Percentiles rank a stretch among this genome's conserved stretches.
These are phyloP conservation scores for Peziza echinospora DNA, from an alignment of 495 filamentous ascomycete species.

Conservation along the genomic window DNA sequence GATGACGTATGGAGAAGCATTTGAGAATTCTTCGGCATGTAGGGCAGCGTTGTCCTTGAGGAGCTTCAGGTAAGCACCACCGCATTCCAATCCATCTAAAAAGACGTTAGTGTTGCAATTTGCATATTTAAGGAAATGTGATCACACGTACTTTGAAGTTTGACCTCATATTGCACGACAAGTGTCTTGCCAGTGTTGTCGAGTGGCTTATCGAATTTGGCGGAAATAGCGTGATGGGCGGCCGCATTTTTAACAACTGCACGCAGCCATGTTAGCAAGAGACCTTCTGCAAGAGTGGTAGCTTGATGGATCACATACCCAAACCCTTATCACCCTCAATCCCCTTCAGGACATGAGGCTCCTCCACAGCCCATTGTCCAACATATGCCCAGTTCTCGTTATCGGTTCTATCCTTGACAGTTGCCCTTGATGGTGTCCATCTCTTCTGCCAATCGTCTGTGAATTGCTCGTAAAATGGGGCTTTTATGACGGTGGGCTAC, in stretches of 20 bases:
- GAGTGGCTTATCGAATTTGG: slow-evolving; percentile 92
- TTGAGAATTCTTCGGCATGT: slow-evolving; percentile 93
- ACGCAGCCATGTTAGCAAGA: slow-evolving; percentile 6
- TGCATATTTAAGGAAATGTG: slow-evolving; percentile 14
- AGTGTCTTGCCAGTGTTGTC: slow-evolving; percentile 92
- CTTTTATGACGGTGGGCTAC: slow-evolving; percentile 71
- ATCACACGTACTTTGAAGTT: slow-evolving; percentile 77
- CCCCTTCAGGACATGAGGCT: slow-evolving; percentile 77
- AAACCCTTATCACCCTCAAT: slow-evolving; percentile 93
- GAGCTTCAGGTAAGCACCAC: slow-evolving; percentile 98
- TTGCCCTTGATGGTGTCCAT: slow-evolving; percentile 87
- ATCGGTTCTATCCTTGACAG: slow-evolving; percentile 45
- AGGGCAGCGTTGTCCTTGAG: slow-evolving; percentile 94
- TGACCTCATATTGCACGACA: slow-evolving; percentile 98
- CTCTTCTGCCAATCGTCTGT: slow-evolving; percentile 78
- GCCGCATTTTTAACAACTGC: slow-evolving; percentile 80
- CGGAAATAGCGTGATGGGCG: slow-evolving; percentile 97
- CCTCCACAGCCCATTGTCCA: slow-evolving; percentile 91
- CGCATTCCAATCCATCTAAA: slow-evolving; percentile 82
- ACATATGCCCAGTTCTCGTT: slow-evolving; percentile 97
- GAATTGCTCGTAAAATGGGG: slow-evolving; percentile 95
- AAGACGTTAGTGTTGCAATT: no score
- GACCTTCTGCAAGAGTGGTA: background rate
- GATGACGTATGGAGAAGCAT: slow-evolving; percentile 91
- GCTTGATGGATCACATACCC: slow-evolving; percentile 7